Evolutionary conservation across 2,329 filamentous ascomycete species (phyloP).

Genomic region (Exophiala aquamarina): DNA sequence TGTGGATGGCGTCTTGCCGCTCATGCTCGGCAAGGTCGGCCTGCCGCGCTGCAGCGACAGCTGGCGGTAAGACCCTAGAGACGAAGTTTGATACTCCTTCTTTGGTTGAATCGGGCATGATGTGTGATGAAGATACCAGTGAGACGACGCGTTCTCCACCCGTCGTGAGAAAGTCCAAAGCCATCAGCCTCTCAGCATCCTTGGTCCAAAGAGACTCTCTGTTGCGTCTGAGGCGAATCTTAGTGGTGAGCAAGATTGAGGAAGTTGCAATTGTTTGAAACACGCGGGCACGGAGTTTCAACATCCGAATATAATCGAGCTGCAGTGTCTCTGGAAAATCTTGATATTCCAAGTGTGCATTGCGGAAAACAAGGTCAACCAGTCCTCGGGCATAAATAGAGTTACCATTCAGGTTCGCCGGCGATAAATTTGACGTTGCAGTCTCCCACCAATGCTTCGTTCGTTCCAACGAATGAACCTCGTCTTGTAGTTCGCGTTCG

Average conservation of each 20-base stretch:
- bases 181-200: slow-evolving; percentile 60
- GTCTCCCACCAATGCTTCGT: slow-evolving; percentile 44
- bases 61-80: slow-evolving; percentile 55
- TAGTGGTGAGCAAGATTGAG: slow-evolving; percentile 63
- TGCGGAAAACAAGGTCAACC: slow-evolving; percentile 56
- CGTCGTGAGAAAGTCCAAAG: slow-evolving; percentile 38
- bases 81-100: slow-evolving; percentile 48
- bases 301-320: slow-evolving; percentile 56
- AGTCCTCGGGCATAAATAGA: slow-evolving; percentile 60
- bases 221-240: slow-evolving; percentile 65
- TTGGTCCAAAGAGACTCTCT: slow-evolving; percentile 64
- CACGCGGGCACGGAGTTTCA: slow-evolving; percentile 52
- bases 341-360: slow-evolving; percentile 50
- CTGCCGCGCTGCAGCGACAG: slow-evolving; percentile 40
- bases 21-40: slow-evolving; percentile 25
- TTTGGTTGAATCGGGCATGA: slow-evolving; percentile 47
- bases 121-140: slow-evolving; percentile 49
- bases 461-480: slow-evolving; percentile 51
- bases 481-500: slow-evolving; percentile 53
- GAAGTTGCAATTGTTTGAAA: slow-evolving; percentile 61
- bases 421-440: slow-evolving; percentile 13
- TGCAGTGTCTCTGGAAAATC: slow-evolving; percentile 61
- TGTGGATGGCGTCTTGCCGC: slow-evolving; percentile 34
- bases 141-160: slow-evolving; percentile 43
- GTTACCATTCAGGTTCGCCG: slow-evolving; percentile 13